Evolutionary conservation across 306 rosid species (phyloP), one percentile per base, ranked within the genome.

Genomic region (Styphnolobium japonicum): DNA sequence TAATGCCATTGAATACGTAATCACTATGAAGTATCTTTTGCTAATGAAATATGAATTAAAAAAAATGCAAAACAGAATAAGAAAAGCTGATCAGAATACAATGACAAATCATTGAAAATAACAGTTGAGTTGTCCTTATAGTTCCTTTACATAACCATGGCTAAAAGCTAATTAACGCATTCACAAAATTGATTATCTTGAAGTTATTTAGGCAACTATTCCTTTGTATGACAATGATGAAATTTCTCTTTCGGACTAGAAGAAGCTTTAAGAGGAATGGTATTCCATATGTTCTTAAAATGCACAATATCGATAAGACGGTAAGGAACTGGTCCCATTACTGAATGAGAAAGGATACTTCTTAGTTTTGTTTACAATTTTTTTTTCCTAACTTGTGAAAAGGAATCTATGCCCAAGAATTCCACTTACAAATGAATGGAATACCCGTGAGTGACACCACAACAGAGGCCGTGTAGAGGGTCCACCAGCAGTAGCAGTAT

Each of bases 401-500:
- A 48, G 75, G 60, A 18, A 69, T 43, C 49, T 7, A 7, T 15
- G 67, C 34, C 31, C 71, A 33, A 31, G 5, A 58, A 61, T 19
- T 55, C 55, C 40, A 63, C 6, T 23, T 23, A 49, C 73, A 4
- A 21, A 27, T 37, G n/a, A 62, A 72, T 8, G 67, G 49, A 39
- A 52, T 29, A 34, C 73, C 73, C 83, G 67, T 23, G 68, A 73
- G 67, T 72, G 75, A 72, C 5, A 37, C 19, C 45, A 48, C 22
- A 33, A 10, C 0, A 23, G 27, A 56, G 33, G 49, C 0, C 52
- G 23, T 19, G 42, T 2, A 29, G 45, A 71, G 64, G 78, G 57
- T 37, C 83, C 78, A 58, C 64, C 14, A 52, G 5, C 8, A 14
- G 18, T 68, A 56, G 12, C 8, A 3, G 36, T 58, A 42, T 58